These are phyloP conservation scores for Penicillium sp. DNA, from an alignment of 2,329 filamentous ascomycete species.

Conservation along the genomic window DNA sequence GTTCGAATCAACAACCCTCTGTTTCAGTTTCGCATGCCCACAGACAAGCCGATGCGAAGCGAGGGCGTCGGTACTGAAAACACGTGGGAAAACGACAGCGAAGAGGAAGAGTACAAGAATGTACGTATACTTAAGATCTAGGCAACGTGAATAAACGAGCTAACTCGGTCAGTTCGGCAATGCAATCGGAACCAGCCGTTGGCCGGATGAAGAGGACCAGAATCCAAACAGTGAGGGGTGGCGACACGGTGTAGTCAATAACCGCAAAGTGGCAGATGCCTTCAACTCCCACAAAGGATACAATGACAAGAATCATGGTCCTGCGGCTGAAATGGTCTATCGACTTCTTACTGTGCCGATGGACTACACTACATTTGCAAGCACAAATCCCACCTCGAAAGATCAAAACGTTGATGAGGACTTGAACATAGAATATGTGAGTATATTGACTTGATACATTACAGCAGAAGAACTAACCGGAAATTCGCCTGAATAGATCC, in stretches of 20 bases:
- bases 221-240: slow-evolving; percentile 16
- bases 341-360: slow-evolving; percentile 18
- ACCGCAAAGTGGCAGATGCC: slow-evolving; percentile 20
- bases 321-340: slow-evolving; percentile 22
- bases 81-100: slow-evolving; percentile 8
- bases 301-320: slow-evolving; percentile 14
- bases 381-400: slow-evolving; percentile 23
- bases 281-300: slow-evolving; percentile 13
- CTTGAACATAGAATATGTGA: slow-evolving; percentile 24
- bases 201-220: slow-evolving; percentile 23
- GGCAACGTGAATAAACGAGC: background rate
- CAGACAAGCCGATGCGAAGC: slow-evolving; percentile 15
- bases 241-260: slow-evolving; percentile 23
- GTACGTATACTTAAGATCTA: background rate
- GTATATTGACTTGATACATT: slow-evolving; percentile 34
- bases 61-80: slow-evolving; percentile 12
- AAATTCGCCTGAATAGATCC: slow-evolving; percentile 25
- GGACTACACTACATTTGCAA: slow-evolving; percentile 21
- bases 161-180: slow-evolving; percentile 15
- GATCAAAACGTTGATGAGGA: slow-evolving; percentile 14
- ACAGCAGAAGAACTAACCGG: background rate
- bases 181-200: slow-evolving; percentile 25
- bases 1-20: slow-evolving; percentile 47
- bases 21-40: slow-evolving; percentile 45
- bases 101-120: slow-evolving; percentile 11